Evolutionary conservation across 2,329 filamentous ascomycete genomes (phyloP).

Genomic region (Diplodia seriata): DNA sequence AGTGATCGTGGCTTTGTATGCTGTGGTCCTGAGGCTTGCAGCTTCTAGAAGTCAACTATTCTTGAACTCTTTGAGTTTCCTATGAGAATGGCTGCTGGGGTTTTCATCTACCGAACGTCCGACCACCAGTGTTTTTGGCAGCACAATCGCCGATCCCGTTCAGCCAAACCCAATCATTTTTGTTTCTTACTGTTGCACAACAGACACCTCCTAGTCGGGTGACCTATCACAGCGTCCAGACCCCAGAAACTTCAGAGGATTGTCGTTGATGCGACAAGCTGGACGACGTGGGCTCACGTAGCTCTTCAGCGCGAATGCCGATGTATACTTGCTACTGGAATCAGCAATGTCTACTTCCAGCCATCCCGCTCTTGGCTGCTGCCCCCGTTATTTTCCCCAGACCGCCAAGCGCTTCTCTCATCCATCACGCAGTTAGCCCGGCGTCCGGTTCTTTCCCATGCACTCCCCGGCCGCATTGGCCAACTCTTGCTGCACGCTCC

Average conservation of each 20-base stretch:
- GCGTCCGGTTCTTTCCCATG: constrained; percentile 3
- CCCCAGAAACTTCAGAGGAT: background rate
- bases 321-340: background rate
- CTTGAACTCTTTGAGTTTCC: background rate
- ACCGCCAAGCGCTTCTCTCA: constrained; percentile 1
- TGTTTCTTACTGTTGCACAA: background rate
- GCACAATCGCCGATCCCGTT: background rate
- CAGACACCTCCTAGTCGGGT: background rate
- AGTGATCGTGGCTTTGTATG: background rate
- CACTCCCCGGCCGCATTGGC: background rate
- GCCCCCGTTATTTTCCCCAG: background rate
- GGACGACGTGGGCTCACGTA: background rate
- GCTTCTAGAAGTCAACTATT: background rate
- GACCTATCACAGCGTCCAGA: background rate
- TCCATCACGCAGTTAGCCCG: background rate
- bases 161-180: background rate
- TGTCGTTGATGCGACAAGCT: background rate
- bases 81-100: background rate
- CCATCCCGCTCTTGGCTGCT: constrained; percentile 17
- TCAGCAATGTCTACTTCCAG: background rate
- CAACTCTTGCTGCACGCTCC: background rate
- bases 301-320: background rate
- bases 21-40: background rate
- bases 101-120: background rate
- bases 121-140: background rate